These are phyloP conservation scores for Gentiana straminea DNA, from an alignment of 257 asterid genomes.

Conservation along the genomic window DNA sequence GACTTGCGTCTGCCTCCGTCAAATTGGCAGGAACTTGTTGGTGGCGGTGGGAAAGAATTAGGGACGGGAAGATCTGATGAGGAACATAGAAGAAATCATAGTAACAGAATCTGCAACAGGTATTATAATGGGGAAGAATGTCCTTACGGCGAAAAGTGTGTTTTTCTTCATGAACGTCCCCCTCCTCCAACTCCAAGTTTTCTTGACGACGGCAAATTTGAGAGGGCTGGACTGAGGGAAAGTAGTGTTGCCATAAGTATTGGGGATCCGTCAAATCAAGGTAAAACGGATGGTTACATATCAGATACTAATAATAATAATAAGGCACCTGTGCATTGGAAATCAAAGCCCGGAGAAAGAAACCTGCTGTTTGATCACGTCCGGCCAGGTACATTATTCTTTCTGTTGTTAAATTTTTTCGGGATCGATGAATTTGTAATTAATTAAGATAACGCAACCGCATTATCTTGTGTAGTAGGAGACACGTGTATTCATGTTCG, in stretches of 20 bases:
- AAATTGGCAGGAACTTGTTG: constrained; percentile 68
- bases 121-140: constrained; percentile 76
- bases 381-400: constrained; percentile 31
- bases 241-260: constrained; percentile 50
- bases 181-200: constrained; percentile 7
- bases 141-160: constrained; percentile 78
- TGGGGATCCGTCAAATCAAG: constrained; percentile 21
- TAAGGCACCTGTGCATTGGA: constrained; percentile 7
- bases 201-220: constrained; percentile 18
- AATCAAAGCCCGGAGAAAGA: constrained; percentile 34
- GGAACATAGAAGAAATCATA: constrained; percentile 51
- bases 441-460: no score
- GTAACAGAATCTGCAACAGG: constrained; percentile 76
- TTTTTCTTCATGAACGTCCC: constrained; percentile 53
- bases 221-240: constrained; percentile 39
- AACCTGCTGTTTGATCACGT: constrained; percentile 70
- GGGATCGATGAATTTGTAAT: no score
- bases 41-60: constrained; percentile 26
- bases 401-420: no score
- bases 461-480: no score
- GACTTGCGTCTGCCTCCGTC: constrained; percentile 73
- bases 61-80: constrained; percentile 25
- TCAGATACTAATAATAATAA: constrained; percentile 9
- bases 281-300: constrained; percentile 19
- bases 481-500: no score